Base-by-base conservation (phyloP, 371 early-diverging fungal species). In the Chytridium lagenaria region DNA sequence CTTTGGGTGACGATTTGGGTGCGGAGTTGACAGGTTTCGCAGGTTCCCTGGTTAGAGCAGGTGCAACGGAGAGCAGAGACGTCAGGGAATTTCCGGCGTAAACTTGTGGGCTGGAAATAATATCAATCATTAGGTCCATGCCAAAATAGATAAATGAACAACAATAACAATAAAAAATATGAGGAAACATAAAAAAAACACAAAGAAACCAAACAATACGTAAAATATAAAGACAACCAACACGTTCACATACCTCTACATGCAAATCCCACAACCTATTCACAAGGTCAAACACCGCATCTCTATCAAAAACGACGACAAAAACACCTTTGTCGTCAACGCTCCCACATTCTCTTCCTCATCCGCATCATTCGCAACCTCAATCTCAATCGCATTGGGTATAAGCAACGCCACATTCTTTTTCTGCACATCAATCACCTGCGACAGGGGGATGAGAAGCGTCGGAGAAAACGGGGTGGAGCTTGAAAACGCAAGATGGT, bases 301-400 rank as follows among this genome's bases (percentile, higher is more conserved):
- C 73, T 0, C 73, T 15, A 33, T 72, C 73, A 28, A 67, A 67
- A 72, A 72, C 10, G 68, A 51, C 0, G 67, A 49, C 19, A 72
- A 67, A 26, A 36, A 52, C 31, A 67, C 26, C 26, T 52, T 52
- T 5, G n/a, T 52, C n/a, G n/a, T n/a, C n/a, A n/a, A n/a, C n/a
- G n/a, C n/a, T n/a, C n/a, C n/a, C n/a, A n/a, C n/a, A n/a, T n/a
- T n/a, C n/a, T n/a, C n/a, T n/a, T n/a, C n/a, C n/a, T n/a, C n/a
- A n/a, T n/a, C n/a, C n/a, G n/a, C n/a, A n/a, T n/a, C n/a, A n/a
- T 34, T 30, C n/a, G 36, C 44, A 36, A 37, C 15, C 57, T 72
- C 67, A 38, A 72, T 72, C 7, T 67, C 63, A 34, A 72, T 67
- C 2, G 57, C 73, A 34, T 72, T 72, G 23, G 68, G 68, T 15